Evolutionary conservation across 2,329 filamentous ascomycete genomes (phyloP).

Genomic region (Proliferodiscus dingleyae): DNA sequence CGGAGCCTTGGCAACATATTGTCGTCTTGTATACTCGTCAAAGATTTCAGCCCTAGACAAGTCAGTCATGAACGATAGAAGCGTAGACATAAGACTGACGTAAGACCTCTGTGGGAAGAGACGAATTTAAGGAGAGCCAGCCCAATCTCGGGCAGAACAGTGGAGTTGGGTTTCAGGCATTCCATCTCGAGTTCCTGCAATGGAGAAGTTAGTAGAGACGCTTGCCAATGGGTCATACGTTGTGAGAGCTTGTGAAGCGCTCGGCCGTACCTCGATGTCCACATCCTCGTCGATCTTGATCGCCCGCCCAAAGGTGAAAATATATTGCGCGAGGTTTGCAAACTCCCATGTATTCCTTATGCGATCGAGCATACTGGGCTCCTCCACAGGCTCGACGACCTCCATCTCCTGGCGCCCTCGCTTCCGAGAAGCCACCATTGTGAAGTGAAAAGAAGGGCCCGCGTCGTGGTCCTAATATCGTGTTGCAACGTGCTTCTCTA

Average conservation of each 20-base stretch:
- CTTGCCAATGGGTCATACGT: neutral
- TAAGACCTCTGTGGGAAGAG: constrained; percentile 87
- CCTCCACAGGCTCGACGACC: constrained; percentile 27
- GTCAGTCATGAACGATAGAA: constrained; percentile 20
- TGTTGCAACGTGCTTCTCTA: constrained; percentile 1
- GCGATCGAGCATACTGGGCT: constrained; percentile 48
- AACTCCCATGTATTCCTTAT: constrained; percentile 95
- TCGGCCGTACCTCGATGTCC: constrained; percentile 71
- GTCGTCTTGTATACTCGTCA: constrained; percentile 86
- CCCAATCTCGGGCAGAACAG: constrained; percentile 73
- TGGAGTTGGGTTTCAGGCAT: constrained; percentile 75
- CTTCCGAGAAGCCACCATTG: constrained; percentile 45
- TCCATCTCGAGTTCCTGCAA: constrained; percentile 79
- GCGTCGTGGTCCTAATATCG: constrained; percentile 1
- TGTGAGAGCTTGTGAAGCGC: constrained; percentile 2
- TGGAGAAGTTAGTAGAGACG: constrained; percentile 9
- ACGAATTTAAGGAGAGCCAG: constrained; percentile 86
- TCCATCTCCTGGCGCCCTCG: constrained; percentile 43
- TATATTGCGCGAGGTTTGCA: constrained; percentile 88
- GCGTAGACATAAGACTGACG: constrained; percentile 52
- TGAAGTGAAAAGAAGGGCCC: constrained; percentile 12
- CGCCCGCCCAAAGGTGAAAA: constrained; percentile 81
- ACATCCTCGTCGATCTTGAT: constrained; percentile 87
- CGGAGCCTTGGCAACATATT: constrained; percentile 79
- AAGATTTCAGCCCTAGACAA: constrained; percentile 71